phyloP scores from a whole-genome alignment of 768 basidiomycete species.

The Naganishia onofrii region DNA sequence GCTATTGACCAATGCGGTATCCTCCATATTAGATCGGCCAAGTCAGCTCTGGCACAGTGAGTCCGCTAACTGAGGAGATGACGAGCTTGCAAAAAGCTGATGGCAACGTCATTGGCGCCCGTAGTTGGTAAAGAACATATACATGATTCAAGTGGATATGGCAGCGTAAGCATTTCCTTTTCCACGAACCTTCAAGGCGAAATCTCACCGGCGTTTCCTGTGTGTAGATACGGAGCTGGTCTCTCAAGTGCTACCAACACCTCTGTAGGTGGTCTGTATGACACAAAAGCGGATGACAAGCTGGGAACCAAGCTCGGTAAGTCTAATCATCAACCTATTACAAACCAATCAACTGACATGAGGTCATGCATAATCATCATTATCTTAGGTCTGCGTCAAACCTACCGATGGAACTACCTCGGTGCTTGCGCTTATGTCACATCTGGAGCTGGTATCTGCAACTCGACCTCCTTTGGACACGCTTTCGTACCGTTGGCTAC shows the following conservation, averaged over 20 bases:
- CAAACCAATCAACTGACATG: background rate
- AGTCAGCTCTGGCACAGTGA: conserved; percentile 36
- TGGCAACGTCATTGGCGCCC: background rate
- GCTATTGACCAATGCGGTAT: background rate
- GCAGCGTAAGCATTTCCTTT: conserved; percentile 31
- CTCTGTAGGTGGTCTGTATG: conserved; percentile 40
- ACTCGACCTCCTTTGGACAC: conserved; percentile 44
- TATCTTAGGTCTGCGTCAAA: conserved; percentile 40
- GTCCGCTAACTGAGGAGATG: background rate
- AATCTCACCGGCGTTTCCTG: background rate
- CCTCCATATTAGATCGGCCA: conserved; percentile 40
- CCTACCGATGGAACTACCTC: conserved; percentile 49
- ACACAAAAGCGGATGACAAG: conserved; percentile 37
- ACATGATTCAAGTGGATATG: conserved; percentile 45
- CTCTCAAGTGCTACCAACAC: conserved; percentile 36
- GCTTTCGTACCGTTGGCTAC: conserved; percentile 41
- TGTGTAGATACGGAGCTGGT: conserved; percentile 27
- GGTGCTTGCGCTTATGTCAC: conserved; percentile 47
- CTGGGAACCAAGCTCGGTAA: conserved; percentile 36
- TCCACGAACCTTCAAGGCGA: conserved; percentile 23
- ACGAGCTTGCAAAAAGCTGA: background rate
- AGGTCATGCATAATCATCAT: no score
- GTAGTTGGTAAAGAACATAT: conserved; percentile 39
- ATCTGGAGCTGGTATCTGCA: conserved; percentile 45
- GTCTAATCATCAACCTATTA: background rate